Percentiles rank a stretch among this genome's conserved stretches.
Evolutionary conservation across 83 land plant genomes (phyloP).

Genomic region (Thuja plicata): DNA sequence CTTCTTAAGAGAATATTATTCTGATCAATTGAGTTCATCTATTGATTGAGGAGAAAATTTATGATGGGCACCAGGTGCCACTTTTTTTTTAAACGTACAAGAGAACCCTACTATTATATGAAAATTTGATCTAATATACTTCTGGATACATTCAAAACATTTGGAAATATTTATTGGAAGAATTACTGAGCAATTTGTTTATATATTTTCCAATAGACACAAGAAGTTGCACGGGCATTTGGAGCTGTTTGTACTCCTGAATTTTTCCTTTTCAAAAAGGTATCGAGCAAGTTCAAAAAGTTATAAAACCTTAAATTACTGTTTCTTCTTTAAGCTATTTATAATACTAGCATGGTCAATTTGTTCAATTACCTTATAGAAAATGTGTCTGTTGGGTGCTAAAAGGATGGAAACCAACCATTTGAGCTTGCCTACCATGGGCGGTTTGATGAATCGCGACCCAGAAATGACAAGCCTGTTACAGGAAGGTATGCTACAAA

Average conservation of each 20-base stretch:
- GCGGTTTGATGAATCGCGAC: slow-evolving; percentile 91
- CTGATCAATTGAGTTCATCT: not conserved
- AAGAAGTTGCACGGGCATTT: slow-evolving; percentile 88
- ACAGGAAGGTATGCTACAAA: slow-evolving; percentile 71
- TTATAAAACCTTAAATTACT: not conserved
- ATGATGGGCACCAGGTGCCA: not conserved
- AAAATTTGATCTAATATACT: not conserved
- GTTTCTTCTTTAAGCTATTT: not conserved
- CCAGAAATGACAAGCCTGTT: slow-evolving; percentile 61
- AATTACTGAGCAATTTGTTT: not conserved
- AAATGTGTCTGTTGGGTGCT: not conserved
- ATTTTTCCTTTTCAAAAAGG: slow-evolving; percentile 92
- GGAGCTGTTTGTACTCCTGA: slow-evolving; percentile 98
- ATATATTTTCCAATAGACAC: slow-evolving; percentile 54
- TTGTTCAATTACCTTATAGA: not conserved
- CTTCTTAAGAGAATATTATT: not conserved
- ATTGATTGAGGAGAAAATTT: not conserved
- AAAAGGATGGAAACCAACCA: slow-evolving; percentile 78
- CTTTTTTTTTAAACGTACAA: not conserved
- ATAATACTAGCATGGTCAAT: not conserved
- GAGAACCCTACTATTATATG: not conserved
- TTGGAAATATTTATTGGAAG: not conserved
- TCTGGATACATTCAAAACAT: not conserved
- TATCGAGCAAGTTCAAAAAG: slow-evolving; percentile 9
- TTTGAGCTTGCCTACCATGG: slow-evolving; percentile 96